Base-by-base conservation (phyloP, 2,329 filamentous ascomycete genomes). In the Colletotrichum sp. region DNA sequence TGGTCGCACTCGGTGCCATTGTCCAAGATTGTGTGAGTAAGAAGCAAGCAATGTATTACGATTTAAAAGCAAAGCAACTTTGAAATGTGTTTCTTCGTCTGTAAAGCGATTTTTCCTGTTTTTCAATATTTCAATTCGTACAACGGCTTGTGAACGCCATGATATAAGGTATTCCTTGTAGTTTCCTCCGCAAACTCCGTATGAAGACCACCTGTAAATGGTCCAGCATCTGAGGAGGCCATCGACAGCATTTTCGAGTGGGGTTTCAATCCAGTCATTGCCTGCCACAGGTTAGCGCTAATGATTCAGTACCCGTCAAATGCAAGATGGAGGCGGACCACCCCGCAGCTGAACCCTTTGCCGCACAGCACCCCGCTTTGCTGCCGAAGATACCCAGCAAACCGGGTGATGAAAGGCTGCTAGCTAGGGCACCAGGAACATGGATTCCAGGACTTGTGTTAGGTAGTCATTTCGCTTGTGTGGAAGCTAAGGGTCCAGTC, bases 221-320 rank as follows among this genome's bases (percentile, higher is more conserved):
- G 44, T 5, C 44, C n/a, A 21, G 12, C 7, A 12, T 52, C 44
- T 52, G 44, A 13, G 44, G 44, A 52, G 5, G n/a, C 2, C 44
- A 21, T 13, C n/a, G 12, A 52, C 12, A 7, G 12, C n/a, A 52
- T 13, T 6, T 2, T 13, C 10, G 2, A 52, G 44, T 52, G 24
- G 28, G 59, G 30, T n/a, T n/a, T 30, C 26, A 15, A 64, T 28
- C 34, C 21, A 18, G 12, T 36, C 62, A 21, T 21, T 21, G 30
- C 7, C 34, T 64, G 34, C 62, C 62, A 68, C 36, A 26, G 49
- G 13, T 30, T 67, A 16, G 21, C 60, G 67, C 75, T 75, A 77
- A 77, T 77, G 75, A 77, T 71, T 77, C 75, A 77, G 71, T 75
- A 57, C 60, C 69, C 60, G 69, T 57, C 15, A 16, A 16, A 26